Conservation (phyloP, 805 yeast species). For the Kluyveromyces wickerhamii region DNA sequence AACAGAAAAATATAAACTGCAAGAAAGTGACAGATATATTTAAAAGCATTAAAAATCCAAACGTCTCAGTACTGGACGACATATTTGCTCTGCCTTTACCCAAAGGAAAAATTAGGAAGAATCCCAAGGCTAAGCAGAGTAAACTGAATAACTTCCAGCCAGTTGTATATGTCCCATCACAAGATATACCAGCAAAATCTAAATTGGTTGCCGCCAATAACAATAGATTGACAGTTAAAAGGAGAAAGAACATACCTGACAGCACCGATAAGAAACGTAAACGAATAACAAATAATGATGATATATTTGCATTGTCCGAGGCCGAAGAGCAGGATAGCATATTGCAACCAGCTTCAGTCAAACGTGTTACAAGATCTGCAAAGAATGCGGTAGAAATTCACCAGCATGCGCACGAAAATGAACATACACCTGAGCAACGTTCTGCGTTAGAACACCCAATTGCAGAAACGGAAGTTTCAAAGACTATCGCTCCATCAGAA, state of each 20-base stretch:
- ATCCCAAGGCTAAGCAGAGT: conserved; percentile 12
- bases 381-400: not conserved
- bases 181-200: conserved; percentile 8
- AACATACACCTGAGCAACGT: too few relatives aligned
- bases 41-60: conserved; percentile 12
- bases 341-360: not conserved
- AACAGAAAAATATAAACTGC: not conserved
- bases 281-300: not conserved
- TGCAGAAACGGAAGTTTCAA: too few relatives aligned
- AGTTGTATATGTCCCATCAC: conserved; percentile 16
- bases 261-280: conserved; percentile 3
- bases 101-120: conserved; percentile 3
- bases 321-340: not conserved
- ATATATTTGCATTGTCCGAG: conserved; percentile 1
- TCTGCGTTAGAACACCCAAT: too few relatives aligned
- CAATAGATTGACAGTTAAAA: not conserved
- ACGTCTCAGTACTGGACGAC: conserved; percentile 19
- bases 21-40: conserved; percentile 3
- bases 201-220: not conserved
- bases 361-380: not conserved
- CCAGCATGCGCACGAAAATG: too few relatives aligned
- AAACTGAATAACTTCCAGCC: conserved; percentile 14
- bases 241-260: conserved; percentile 4
- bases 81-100: conserved; percentile 14
- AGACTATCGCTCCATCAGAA: too few relatives aligned